Evolutionary conservation across 129 eudicot species (phyloP), one percentile per base, ranked within the genome.

Genomic region (Scalesia atractyloides): DNA sequence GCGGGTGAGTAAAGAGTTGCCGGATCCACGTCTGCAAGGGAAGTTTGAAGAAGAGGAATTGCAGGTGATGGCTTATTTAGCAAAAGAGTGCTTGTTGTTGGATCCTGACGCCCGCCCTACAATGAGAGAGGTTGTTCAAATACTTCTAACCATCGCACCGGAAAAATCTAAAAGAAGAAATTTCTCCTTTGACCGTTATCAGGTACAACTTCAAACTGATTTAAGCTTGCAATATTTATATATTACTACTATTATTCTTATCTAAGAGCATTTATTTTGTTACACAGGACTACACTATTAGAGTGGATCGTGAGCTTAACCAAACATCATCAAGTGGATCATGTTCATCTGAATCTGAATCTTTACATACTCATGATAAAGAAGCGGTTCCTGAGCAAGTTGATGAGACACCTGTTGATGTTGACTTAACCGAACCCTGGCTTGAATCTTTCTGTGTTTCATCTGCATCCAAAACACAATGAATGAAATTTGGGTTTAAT

Each of bases 81-180:
- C 98, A 66, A 94, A 94, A 67, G 98, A 94, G 86, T 94, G 98
- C 72, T 79, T 94, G 63, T 74, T 94, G 48, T 59, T 94, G 84
- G 98, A 94, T 83, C 97, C 98, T 0, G 98, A 90, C 54, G 81
- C 93, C 64, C 96, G 98, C 66, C 98, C 98, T 50, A 86, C 83
- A 68, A 94, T 94, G 97, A 83, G 89, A 10, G 98, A 94, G 77
- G 97, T 94, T 51, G 98, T 94, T 75, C 98, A 94, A 69, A 86
- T 94, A 66, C 93, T 94, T 75, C 82, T 93, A 70, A 87, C 97
- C 60, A 84, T 90, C 16, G 81, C 86, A 19, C 91, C 97, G 1
- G 84, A 81, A 33, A 84, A 79, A 77, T 87, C 96, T 26, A 80
- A 69, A 70, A 74, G 97, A 70, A 82, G 87, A 49, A 90, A 84